A percentile compares a stretch with the other conserved stretches of the same genome.
phyloP scores from a whole-genome alignment of 129 eudicot genomes.

The Mikania micrantha region DNA sequence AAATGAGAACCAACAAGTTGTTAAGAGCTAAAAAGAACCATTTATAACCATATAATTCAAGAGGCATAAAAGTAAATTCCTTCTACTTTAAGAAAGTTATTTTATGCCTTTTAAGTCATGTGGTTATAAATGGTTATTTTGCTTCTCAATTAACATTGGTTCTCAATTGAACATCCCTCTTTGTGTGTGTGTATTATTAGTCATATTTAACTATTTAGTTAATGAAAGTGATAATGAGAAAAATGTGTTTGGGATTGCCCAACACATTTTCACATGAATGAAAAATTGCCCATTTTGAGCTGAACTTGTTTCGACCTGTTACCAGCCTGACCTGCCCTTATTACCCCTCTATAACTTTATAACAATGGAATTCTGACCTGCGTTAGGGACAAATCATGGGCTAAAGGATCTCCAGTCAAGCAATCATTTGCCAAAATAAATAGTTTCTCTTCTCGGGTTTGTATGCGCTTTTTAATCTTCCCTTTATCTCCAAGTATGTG shows the following conservation, averaged over 20 bases:
- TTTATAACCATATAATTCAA: too few species aligned
- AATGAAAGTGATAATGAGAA: background rate
- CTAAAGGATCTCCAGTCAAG: slow-evolving; percentile 92
- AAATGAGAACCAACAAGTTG: too few species aligned
- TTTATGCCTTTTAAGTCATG: too few species aligned
- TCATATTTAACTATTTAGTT: background rate
- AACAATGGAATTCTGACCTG: slow-evolving; percentile 50
- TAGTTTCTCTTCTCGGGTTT: slow-evolving; percentile 92
- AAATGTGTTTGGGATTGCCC: background rate
- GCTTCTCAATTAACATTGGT: too few species aligned
- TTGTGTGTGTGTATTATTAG: background rate
- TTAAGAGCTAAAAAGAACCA: too few species aligned
- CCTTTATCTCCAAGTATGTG: slow-evolving; percentile 89
- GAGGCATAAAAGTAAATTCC: too few species aligned
- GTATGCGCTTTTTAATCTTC: slow-evolving; percentile 89
- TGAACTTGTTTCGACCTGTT: background rate
- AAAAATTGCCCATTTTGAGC: background rate
- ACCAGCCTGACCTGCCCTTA: background rate
- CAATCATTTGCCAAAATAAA: slow-evolving; percentile 92
- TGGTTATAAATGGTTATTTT: too few species aligned
- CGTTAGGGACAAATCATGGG: slow-evolving; percentile 77
- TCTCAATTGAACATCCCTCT: too few species aligned
- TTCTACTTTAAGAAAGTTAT: too few species aligned
- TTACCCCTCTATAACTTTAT: background rate
- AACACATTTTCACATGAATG: background rate